These are phyloP conservation scores for Scleromitrula shiraiana DNA, from an alignment of 2,329 filamentous ascomycete genomes.

Conservation along the genomic window DNA sequence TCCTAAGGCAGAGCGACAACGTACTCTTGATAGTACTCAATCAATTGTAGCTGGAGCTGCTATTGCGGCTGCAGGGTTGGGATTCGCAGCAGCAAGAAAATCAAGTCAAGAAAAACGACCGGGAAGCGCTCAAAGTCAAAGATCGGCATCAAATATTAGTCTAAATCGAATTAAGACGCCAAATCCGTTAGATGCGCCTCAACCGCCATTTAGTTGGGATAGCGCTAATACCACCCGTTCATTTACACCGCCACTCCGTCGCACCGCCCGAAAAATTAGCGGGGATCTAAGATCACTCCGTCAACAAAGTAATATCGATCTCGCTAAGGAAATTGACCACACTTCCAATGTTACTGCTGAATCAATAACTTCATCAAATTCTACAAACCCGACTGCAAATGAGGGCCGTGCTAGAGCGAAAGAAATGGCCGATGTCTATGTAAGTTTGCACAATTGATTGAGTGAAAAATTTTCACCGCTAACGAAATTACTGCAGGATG, in stretches of 20 bases:
- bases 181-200: slow-evolving; percentile 14
- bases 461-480: slow-evolving; percentile 19
- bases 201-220: slow-evolving; percentile 48
- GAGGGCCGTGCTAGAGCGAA: slow-evolving; percentile 77
- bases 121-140: slow-evolving; percentile 20
- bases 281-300: slow-evolving; percentile 67
- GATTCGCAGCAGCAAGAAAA: slow-evolving; percentile 26
- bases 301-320: slow-evolving; percentile 41
- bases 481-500: slow-evolving; percentile 55
- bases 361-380: slow-evolving; percentile 35
- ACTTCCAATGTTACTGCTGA: slow-evolving; percentile 33
- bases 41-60: slow-evolving; percentile 20
- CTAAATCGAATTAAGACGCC: slow-evolving; percentile 27
- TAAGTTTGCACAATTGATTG: slow-evolving; percentile 46
- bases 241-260: slow-evolving; percentile 61
- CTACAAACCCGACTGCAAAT: slow-evolving; percentile 71
- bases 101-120: slow-evolving; percentile 26
- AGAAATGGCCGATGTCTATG: slow-evolving; percentile 90
- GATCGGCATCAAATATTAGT: slow-evolving; percentile 24
- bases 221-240: slow-evolving; percentile 49
- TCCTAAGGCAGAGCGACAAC: slow-evolving; percentile 23
- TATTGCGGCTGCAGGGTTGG: slow-evolving; percentile 22
- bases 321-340: slow-evolving; percentile 37
- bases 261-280: slow-evolving; percentile 59
- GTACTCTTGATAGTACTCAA: slow-evolving; percentile 15